These are phyloP conservation scores for Strigomonas galati DNA, from an alignment of 208 protist species.

Conservation along the genomic window DNA sequence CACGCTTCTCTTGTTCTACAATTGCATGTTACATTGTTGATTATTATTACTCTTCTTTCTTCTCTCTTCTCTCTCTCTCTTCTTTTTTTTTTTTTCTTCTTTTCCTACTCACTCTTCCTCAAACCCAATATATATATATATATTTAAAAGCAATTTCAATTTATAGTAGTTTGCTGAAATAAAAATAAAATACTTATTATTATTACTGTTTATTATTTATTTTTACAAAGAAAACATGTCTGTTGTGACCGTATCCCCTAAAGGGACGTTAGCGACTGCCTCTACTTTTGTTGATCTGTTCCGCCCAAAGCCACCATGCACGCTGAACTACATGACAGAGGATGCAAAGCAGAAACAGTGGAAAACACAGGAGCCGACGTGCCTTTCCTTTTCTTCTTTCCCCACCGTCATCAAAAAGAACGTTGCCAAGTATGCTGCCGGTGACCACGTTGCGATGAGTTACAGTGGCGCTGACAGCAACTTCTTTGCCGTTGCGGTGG, in stretches of 20 bases:
- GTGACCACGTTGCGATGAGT: constrained; percentile 43
- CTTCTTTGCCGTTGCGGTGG: constrained; percentile 50
- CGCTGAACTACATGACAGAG: no score
- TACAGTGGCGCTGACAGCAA: constrained; percentile 23
- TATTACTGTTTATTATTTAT: not conserved
- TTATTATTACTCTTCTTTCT: not conserved
- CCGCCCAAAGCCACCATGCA: no score
- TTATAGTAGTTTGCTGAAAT: not conserved
- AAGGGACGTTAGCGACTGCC: no score
- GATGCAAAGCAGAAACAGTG: constrained; percentile 1
- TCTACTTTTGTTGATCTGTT: no score
- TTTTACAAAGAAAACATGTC: no score
- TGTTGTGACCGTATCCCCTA: no score
- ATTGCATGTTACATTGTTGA: not conserved
- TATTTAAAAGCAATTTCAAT: not conserved
- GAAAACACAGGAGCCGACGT: not conserved
- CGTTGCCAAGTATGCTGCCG: constrained; percentile 13
- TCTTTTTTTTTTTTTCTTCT: not conserved
- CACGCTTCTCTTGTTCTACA: no score
- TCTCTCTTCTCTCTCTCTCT: not conserved
- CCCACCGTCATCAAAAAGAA: not conserved
- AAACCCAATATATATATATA: not conserved
- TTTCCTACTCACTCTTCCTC: not conserved
- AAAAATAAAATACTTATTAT: not conserved
- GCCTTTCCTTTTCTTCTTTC: constrained; percentile 7